phyloP scores from a whole-genome alignment of 306 rosid genomes.

The Canavalia ensiformis region DNA sequence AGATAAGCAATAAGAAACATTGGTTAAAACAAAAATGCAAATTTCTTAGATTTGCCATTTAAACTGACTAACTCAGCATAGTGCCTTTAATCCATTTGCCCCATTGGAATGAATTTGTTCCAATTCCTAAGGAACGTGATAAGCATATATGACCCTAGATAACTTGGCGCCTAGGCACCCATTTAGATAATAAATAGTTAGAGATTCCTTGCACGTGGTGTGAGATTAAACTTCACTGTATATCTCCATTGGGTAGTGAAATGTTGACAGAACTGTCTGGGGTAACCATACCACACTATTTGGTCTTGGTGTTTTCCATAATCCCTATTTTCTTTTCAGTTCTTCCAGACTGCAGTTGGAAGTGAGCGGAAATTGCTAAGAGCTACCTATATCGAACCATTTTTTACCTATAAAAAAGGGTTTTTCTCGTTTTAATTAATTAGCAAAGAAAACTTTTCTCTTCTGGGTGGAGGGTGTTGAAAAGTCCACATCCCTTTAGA shows the following conservation, averaged over 20 bases:
- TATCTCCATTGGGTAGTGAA: conserved; percentile 69
- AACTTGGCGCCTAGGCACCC: neutral
- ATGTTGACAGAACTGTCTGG: conserved; percentile 75
- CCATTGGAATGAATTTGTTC: neutral
- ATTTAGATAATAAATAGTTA: neutral
- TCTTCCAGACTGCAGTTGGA: conserved; percentile 22
- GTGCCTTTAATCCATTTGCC: neutral
- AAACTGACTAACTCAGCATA: neutral
- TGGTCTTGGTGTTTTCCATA: conserved; percentile 14
- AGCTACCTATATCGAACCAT: neutral
- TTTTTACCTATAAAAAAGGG: neutral
- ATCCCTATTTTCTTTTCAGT: conserved; percentile 26
- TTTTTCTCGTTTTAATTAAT: conserved; percentile 13
- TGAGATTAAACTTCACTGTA: conserved; percentile 1
- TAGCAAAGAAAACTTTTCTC: neutral
- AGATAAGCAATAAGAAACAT: neutral
- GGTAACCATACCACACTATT: conserved; percentile 60
- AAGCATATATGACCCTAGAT: neutral
- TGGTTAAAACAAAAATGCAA: neutral
- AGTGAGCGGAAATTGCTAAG: conserved; percentile 26
- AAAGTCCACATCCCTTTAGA: neutral
- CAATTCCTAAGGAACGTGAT: neutral
- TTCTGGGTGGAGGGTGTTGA: neutral
- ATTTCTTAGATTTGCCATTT: neutral
- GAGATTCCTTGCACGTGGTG: neutral